A percentile compares a stretch with the other conserved stretches of the same genome.
phyloP scores from a whole-genome alignment of 2,329 filamentous ascomycete species.

The Alternaria triticimaculans region DNA sequence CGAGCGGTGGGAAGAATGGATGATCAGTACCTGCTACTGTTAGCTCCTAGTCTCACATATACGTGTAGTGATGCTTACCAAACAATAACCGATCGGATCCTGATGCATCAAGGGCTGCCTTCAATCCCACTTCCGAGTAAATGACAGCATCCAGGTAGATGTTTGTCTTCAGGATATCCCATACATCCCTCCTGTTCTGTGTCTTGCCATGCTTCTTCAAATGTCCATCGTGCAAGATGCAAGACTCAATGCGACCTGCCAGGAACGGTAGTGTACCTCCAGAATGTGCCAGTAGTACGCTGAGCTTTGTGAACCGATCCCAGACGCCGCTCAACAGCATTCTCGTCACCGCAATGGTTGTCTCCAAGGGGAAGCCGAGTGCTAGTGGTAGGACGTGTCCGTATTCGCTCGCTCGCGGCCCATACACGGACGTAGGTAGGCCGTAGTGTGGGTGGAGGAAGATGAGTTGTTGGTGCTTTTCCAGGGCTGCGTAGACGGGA shows the following conservation, averaged over 20 bases:
- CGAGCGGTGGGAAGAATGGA: conserved; percentile 82
- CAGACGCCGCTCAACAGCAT: conserved; percentile 91
- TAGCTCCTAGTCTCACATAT: conserved; percentile 3
- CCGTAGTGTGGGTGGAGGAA: conserved; percentile 96
- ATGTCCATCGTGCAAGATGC: conserved; percentile 81
- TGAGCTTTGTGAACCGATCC: conserved; percentile 72
- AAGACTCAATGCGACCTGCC: conserved; percentile 86
- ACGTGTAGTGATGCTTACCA: conserved; percentile 52
- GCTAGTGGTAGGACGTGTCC: conserved; percentile 88
- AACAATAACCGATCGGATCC: conserved; percentile 77
- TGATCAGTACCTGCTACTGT: conserved; percentile 73
- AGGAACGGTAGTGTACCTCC: conserved; percentile 89
- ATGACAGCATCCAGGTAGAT: conserved; percentile 89
- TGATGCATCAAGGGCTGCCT: conserved; percentile 71
- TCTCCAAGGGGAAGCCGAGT: conserved; percentile 89
- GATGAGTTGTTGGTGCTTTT: conserved; percentile 68
- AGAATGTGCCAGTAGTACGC: conserved; percentile 83
- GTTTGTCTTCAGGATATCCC: conserved; percentile 74
- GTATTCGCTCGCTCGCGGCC: conserved; percentile 74
- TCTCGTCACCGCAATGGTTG: conserved; percentile 84
- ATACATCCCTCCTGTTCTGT: conserved; percentile 63
- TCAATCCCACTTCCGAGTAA: conserved; percentile 76
- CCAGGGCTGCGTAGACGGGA: conserved; percentile 73
- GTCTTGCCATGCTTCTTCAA: conserved; percentile 69
- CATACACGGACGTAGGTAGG: conserved; percentile 80